Evolutionary conservation across 140 eudicot species (phyloP).

Genomic region (Senecio squalidus): DNA sequence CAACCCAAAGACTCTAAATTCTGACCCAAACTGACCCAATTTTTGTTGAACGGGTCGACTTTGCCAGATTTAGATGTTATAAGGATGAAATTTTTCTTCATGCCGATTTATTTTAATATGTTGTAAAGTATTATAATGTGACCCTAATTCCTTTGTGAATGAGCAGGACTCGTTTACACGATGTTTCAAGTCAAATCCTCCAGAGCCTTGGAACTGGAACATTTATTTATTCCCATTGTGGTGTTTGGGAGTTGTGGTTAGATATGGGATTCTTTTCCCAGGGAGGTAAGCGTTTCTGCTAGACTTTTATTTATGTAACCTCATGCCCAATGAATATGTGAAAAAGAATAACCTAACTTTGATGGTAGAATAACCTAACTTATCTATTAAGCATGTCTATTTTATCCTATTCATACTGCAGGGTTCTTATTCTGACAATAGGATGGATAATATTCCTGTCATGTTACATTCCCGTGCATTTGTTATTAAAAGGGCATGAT

Average conservation of each 20-base stretch:
- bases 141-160: constrained; percentile 13
- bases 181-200: constrained; percentile 95
- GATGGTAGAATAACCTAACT: not conserved
- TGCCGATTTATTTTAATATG: no score
- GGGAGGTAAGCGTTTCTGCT: constrained; percentile 42
- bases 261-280: constrained; percentile 88
- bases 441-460: constrained; percentile 97
- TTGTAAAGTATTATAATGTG: not conserved
- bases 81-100: no score
- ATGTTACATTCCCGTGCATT: constrained; percentile 82
- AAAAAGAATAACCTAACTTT: no score
- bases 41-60: no score
- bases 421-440: constrained; percentile 76
- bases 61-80: no score
- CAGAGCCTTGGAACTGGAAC: constrained; percentile 99
- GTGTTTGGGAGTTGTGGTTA: constrained; percentile 89
- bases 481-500: constrained; percentile 83
- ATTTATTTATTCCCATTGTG: constrained; percentile 92
- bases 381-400: constrained; percentile 2
- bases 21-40: no score
- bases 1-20: no score
- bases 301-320: not conserved
- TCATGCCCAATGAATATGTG: not conserved
- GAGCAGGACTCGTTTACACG: constrained; percentile 95
- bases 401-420: constrained; percentile 26